Percentiles rank a stretch among this genome's conserved stretches.
These are phyloP conservation scores for Saturnispora dispora DNA, from an alignment of 805 yeast genomes.

Conservation along the genomic window DNA sequence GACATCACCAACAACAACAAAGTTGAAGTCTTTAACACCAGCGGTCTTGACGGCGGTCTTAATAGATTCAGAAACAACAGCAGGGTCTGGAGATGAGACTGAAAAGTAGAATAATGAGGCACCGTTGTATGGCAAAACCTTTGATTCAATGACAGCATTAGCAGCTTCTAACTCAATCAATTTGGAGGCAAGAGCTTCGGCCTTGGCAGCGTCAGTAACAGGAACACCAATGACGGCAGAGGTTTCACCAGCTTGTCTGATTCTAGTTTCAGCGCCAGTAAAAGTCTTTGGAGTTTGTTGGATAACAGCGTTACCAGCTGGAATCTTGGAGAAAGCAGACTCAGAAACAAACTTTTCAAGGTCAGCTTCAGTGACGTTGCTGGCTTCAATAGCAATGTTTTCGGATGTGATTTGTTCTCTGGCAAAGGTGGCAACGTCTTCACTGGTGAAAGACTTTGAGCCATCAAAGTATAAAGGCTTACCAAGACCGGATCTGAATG, in stretches of 20 bases:
- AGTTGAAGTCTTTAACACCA: constrained; percentile 51
- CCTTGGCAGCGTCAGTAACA: constrained; percentile 44
- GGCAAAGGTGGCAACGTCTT: constrained; percentile 61
- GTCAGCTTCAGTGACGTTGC: constrained; percentile 67
- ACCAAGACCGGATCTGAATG: constrained; percentile 86
- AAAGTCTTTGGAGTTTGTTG: constrained; percentile 30
- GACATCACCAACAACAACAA: constrained; percentile 85
- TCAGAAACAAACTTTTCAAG: constrained; percentile 58
- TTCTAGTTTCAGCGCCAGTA: constrained; percentile 62
- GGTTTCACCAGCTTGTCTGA: constrained; percentile 54
- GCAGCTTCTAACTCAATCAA: constrained; percentile 50
- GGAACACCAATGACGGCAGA: constrained; percentile 81
- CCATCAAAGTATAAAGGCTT: constrained; percentile 72
- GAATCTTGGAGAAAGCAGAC: constrained; percentile 54
- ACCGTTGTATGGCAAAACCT: constrained; percentile 59
- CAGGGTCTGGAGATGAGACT: constrained; percentile 50
- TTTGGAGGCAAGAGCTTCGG: constrained; percentile 56
- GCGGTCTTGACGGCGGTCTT: constrained; percentile 47
- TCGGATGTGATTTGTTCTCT: constrained; percentile 56
- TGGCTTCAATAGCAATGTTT: constrained; percentile 62
- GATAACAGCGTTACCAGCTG: constrained; percentile 47
- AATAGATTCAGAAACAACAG: constrained; percentile 51
- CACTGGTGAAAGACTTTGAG: constrained; percentile 43
- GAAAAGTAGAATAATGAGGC: constrained; percentile 73
- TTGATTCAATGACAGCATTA: constrained; percentile 42